These are phyloP conservation scores for Vanrija humicola DNA, from an alignment of 1,284 basidiomycete genomes.

Conservation along the genomic window DNA sequence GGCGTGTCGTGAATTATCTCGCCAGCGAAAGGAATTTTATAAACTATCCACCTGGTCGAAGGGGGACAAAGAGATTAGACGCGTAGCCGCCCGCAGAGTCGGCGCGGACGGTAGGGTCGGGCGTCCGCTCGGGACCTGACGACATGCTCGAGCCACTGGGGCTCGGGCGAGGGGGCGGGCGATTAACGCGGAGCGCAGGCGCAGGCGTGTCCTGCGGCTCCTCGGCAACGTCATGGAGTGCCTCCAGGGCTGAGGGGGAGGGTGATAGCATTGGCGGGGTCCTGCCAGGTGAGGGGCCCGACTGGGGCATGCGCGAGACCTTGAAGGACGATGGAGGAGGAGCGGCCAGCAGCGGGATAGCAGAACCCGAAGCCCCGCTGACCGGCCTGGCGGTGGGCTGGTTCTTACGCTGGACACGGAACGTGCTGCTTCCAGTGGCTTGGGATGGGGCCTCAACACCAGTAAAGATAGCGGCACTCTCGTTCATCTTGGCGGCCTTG, in stretches of 20 bases:
- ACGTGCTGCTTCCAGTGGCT: neutral
- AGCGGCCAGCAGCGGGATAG: neutral
- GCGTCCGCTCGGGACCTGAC: too few species aligned
- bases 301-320: neutral
- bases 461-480: constrained; percentile 37
- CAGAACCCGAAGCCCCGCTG: neutral
- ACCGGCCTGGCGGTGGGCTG: neutral
- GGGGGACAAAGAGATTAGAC: constrained; percentile 2
- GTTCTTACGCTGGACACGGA: constrained; percentile 1
- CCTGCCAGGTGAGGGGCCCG: neutral
- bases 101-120: too few species aligned
- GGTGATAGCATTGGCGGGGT: neutral
- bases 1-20: too few species aligned
- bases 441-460: constrained; percentile 31
- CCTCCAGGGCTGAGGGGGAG: too few species aligned
- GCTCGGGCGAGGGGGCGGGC: neutral
- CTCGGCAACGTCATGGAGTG: too few species aligned
- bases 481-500: constrained; percentile 38
- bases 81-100: neutral
- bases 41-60: neutral
- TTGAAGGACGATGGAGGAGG: neutral
- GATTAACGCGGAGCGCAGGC: neutral
- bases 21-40: too few species aligned
- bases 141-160: too few species aligned
- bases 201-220: neutral